A percentile compares a stretch with the other conserved stretches of the same genome.
phyloP scores from a whole-genome alignment of 176 grass and related monocot genomes.

The Carex scoparia region DNA sequence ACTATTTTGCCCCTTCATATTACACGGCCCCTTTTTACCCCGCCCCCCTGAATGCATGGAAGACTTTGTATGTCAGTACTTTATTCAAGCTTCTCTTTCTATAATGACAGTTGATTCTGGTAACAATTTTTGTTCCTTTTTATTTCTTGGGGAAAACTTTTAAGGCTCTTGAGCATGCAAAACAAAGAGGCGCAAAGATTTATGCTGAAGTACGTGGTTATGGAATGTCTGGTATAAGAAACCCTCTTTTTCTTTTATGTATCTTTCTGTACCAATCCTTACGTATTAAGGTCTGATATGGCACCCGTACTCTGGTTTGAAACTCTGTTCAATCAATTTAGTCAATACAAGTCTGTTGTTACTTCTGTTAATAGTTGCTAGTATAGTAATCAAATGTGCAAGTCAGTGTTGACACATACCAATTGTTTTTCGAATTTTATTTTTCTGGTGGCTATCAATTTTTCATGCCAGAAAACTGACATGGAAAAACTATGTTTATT shows the following conservation, averaged over 20 bases:
- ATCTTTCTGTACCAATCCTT: not conserved
- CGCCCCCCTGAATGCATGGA: too few species aligned
- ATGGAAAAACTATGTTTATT: not conserved
- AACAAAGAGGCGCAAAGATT: conserved; percentile 68
- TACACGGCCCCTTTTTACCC: too few species aligned
- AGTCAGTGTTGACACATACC: not conserved
- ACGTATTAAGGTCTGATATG: not conserved
- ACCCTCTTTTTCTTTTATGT: not conserved
- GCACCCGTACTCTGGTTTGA: not conserved
- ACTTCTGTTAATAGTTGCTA: not conserved
- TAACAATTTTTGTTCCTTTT: not conserved
- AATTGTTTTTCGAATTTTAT: not conserved
- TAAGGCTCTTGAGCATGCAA: conserved; percentile 83
- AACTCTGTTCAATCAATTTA: not conserved
- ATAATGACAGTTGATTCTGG: not conserved
- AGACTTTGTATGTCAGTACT: not conserved
- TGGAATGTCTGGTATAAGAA: conserved; percentile 73
- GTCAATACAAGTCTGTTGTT: not conserved
- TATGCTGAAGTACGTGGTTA: conserved; percentile 92
- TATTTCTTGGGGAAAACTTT: not conserved
- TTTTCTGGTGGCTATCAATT: not conserved
- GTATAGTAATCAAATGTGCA: not conserved
- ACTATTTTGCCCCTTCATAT: too few species aligned
- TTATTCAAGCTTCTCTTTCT: not conserved
- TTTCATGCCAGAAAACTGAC: not conserved